Base-by-base conservation (phyloP, 179 eudicot species). In the Camellia oleifera region DNA sequence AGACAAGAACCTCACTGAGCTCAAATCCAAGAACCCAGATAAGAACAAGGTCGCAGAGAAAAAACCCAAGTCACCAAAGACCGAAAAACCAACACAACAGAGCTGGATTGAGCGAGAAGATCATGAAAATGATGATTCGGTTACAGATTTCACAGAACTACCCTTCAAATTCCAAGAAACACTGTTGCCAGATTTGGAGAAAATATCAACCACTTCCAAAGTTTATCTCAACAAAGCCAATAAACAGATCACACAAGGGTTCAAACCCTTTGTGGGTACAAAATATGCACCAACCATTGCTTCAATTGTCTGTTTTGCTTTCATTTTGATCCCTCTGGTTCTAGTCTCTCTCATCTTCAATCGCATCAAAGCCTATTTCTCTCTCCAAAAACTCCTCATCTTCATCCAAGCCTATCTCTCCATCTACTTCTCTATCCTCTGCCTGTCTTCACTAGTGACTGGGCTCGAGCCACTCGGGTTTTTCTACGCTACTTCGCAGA, bases 391-490 rank as follows among this genome's bases (percentile, higher is more conserved):
- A 70, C 88, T 95, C 63, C 58, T 95, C 26, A 94, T 94, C 11
- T 94, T 95, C 83, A 83, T 89, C 91, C 99, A 95, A 80, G 79
- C 90, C 20, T 95, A 95, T 76, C 90, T 95, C 56, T 58, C 94
- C 0, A 95, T 94, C 10, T 95, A 95, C 90, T 95, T 95, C 84
- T 77, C 92, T 1, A 94, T 94, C 79, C 90, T 95, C 62, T 89
- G 89, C 71, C 65, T 95, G 0, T 92, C 97, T 0, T 84, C 94
- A 6, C 56, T 95, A 0, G 79, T 88, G 61, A 93, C 99, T 0
- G 99, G 99, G 0, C 88, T 94, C 6, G 98, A 95, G 79, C 98
- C 98, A 0, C 85, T 95, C 14, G 78, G 85, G 82, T 92, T 95
- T 58, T 95, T 95, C 88, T 95, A 94, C 84, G 91, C 94, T 10